phyloP scores from a whole-genome alignment of 2,329 filamentous ascomycete genomes.

The Massarina eburnea region DNA sequence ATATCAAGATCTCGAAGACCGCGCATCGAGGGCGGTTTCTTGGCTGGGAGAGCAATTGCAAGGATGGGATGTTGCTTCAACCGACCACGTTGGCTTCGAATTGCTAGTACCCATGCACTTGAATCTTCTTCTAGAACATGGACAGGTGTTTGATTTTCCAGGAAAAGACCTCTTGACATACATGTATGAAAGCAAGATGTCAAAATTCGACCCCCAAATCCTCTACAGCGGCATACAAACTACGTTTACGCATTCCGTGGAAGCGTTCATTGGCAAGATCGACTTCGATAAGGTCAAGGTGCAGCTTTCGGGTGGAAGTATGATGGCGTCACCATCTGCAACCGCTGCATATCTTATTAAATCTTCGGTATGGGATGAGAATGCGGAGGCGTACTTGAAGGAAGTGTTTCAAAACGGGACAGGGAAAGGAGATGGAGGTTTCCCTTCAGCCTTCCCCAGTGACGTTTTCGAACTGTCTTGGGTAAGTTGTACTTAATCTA shows the following conservation, averaged over 20 bases:
- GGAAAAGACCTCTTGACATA: not conserved
- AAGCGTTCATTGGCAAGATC: slow-evolving; percentile 42
- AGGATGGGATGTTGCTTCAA: not conserved
- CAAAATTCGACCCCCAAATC: not conserved
- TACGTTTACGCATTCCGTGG: slow-evolving; percentile 42
- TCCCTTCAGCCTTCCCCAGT: slow-evolving; percentile 35
- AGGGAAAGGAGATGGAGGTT: slow-evolving; percentile 12
- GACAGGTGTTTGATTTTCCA: slow-evolving; percentile 7
- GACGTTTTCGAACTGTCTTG: slow-evolving; percentile 34
- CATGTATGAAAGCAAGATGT: slow-evolving; percentile 7
- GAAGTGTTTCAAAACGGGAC: slow-evolving; percentile 1
- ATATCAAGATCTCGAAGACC: not conserved
- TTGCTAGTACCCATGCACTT: slow-evolving; percentile 13
- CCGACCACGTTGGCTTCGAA: slow-evolving; percentile 16
- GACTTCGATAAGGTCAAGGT: slow-evolving; percentile 43
- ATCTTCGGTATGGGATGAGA: slow-evolving; percentile 32
- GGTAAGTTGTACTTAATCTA: slow-evolving; percentile 12
- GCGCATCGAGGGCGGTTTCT: not conserved
- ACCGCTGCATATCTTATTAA: slow-evolving; percentile 45
- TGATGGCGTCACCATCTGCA: slow-evolving; percentile 46
- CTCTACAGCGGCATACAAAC: slow-evolving; percentile 14
- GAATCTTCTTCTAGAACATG: slow-evolving; percentile 2
- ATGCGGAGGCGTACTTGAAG: slow-evolving; percentile 36
- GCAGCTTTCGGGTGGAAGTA: slow-evolving; percentile 34
- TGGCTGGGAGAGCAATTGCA: not conserved